These are phyloP conservation scores for Lactarius vividus DNA, from an alignment of 768 basidiomycete species.

Conservation along the genomic window DNA sequence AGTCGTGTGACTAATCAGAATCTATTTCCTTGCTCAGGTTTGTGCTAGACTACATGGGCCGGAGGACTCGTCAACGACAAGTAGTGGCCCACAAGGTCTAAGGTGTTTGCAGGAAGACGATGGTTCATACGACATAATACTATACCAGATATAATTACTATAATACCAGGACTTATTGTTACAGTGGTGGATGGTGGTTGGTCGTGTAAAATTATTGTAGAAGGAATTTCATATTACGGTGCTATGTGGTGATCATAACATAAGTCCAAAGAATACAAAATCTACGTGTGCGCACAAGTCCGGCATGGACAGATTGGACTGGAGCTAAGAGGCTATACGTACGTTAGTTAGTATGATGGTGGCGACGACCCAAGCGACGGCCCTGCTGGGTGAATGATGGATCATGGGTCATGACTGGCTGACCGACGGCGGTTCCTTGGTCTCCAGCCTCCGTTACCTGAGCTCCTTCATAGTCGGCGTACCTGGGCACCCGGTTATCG, in stretches of 20 bases:
- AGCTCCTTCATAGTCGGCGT: neutral
- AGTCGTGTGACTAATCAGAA: neutral
- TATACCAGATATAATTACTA: neutral
- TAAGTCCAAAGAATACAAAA: neutral
- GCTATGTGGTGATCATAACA: neutral
- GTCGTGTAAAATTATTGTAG: neutral
- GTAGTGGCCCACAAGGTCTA: neutral
- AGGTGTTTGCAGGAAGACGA: neutral
- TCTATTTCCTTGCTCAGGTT: neutral
- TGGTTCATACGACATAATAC: neutral
- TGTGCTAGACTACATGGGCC: conserved; percentile 5
- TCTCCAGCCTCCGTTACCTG: neutral
- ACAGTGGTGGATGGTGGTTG: neutral
- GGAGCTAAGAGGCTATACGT: neutral
- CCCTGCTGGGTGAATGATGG: neutral
- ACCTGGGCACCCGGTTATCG: neutral
- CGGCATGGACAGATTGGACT: neutral
- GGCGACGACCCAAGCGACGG: neutral
- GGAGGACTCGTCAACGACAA: neutral
- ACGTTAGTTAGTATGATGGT: neutral
- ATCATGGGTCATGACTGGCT: neutral
- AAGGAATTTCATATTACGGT: neutral
- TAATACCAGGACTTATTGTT: neutral
- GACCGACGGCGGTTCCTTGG: neutral
- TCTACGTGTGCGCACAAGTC: neutral